phyloP scores from a whole-genome alignment of 805 yeast genomes.

The Cyberlindnera veronae region DNA sequence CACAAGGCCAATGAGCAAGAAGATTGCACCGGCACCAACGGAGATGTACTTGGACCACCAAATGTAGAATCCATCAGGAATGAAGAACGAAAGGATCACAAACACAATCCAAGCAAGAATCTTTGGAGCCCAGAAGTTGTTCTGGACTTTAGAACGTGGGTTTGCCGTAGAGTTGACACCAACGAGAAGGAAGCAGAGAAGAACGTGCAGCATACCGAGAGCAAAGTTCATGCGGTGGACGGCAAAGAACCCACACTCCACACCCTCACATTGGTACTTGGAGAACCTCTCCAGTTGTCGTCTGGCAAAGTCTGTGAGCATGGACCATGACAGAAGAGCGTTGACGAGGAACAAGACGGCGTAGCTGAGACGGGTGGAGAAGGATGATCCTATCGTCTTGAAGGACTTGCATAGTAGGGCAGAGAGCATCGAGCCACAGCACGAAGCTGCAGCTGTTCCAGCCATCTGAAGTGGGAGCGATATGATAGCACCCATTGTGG shows the following conservation, averaged over 20 bases:
- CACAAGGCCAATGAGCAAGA: slow-evolving; percentile 85
- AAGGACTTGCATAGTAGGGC: slow-evolving; percentile 56
- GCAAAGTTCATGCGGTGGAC: slow-evolving; percentile 93
- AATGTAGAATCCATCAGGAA: slow-evolving; percentile 85
- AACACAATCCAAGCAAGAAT: slow-evolving; percentile 55
- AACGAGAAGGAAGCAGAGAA: slow-evolving; percentile 61
- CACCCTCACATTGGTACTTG: slow-evolving; percentile 72
- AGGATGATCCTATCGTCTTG: slow-evolving; percentile 53
- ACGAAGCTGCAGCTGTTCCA: slow-evolving; percentile 64
- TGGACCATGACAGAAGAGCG: slow-evolving; percentile 88
- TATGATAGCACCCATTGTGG: slow-evolving; percentile 32
- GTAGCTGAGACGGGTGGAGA: slow-evolving; percentile 83
- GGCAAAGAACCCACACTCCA: slow-evolving; percentile 88
- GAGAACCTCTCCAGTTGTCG: slow-evolving; percentile 69
- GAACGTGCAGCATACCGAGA: slow-evolving; percentile 71
- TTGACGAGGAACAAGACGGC: slow-evolving; percentile 75
- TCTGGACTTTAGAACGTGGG: slow-evolving; percentile 80
- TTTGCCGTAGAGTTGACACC: slow-evolving; percentile 76
- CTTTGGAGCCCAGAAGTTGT: slow-evolving; percentile 88
- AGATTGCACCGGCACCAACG: slow-evolving; percentile 76
- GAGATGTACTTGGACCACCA: slow-evolving; percentile 91
- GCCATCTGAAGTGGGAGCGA: slow-evolving; percentile 68
- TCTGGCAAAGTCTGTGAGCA: slow-evolving; percentile 75
- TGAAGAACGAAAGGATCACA: slow-evolving; percentile 60
- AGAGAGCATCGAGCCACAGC: slow-evolving; percentile 78